A percentile compares a stretch with the other conserved stretches of the same genome.
Conservation (phyloP, 139 green algal genomes). For the Auxenochlorella pyrenoidosa region DNA sequence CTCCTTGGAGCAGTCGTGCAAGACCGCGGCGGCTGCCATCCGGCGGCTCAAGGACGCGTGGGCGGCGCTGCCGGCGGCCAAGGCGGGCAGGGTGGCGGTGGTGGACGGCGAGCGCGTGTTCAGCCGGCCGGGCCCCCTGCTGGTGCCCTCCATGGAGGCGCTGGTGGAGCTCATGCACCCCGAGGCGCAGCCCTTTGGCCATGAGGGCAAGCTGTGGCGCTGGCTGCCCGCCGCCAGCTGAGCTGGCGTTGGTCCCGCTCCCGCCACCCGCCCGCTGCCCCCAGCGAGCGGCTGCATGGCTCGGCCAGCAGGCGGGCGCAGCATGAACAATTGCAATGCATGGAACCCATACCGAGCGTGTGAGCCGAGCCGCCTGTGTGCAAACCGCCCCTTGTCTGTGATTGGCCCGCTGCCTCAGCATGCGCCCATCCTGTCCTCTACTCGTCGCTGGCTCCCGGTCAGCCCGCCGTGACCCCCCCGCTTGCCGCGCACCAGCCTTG, state of each 20-base stretch:
- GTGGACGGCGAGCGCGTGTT: slow-evolving; percentile 56
- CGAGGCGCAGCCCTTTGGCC: slow-evolving; percentile 58
- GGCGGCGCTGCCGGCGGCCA: neutral
- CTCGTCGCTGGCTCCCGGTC: no score
- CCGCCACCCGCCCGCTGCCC: no score
- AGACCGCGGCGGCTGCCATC: slow-evolving; percentile 22
- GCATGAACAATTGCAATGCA: no score
- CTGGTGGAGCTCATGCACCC: slow-evolving; percentile 58
- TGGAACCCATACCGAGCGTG: no score
- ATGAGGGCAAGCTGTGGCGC: slow-evolving; percentile 52
- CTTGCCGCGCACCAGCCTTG: no score
- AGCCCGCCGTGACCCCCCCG: no score
- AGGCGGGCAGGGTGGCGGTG: slow-evolving; percentile 31
- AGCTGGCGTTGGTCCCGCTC: neutral
- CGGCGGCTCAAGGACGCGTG: slow-evolving; percentile 13
- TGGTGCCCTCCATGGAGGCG: slow-evolving; percentile 51
- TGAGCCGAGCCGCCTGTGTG: no score
- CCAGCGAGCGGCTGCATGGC: no score
- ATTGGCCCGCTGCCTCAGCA: no score
- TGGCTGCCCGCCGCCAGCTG: slow-evolving; percentile 12
- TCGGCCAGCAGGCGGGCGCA: no score
- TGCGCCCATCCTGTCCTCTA: no score
- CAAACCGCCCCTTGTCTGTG: no score
- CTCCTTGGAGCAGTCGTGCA: slow-evolving; percentile 34
- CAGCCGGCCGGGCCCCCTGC: slow-evolving; percentile 53